Conservation (phyloP, 1,284 basidiomycete species). For the Rhodotorula sp. region DNA sequence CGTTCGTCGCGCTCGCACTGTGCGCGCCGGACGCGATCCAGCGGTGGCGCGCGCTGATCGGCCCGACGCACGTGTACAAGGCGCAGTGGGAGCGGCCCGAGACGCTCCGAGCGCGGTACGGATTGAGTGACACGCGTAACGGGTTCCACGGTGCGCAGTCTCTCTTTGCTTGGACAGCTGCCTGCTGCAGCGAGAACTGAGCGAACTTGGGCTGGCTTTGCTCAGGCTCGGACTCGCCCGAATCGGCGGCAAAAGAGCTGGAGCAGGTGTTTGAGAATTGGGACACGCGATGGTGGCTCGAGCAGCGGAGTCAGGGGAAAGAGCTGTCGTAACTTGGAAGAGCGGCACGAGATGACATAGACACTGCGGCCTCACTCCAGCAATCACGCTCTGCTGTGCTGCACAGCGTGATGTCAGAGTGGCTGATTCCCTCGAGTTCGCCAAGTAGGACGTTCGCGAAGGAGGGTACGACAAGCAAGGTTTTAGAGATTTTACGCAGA, state of each 20-base stretch:
- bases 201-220: not conserved
- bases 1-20: constrained; percentile 43
- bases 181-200: not conserved
- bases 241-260: constrained; percentile 39
- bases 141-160: constrained; percentile 41
- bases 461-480: no score
- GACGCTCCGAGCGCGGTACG: constrained; percentile 39
- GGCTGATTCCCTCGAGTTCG: no score
- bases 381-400: no score
- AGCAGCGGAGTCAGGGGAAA: constrained; percentile 15
- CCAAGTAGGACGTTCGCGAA: no score
- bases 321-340: not conserved
- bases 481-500: no score
- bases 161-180: no score
- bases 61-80: constrained; percentile 44
- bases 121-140: constrained; percentile 44
- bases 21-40: constrained; percentile 39
- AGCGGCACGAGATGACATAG: not conserved
- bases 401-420: no score
- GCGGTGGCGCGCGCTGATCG: constrained; percentile 43
- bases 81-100: constrained; percentile 41
- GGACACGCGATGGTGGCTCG: constrained; percentile 33
- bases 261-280: constrained; percentile 39
- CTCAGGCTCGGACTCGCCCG: constrained; percentile 39
- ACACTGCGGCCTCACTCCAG: not conserved